phyloP scores from a whole-genome alignment of 164 flowering plant species.

The Magnolia kwangsiensis region DNA sequence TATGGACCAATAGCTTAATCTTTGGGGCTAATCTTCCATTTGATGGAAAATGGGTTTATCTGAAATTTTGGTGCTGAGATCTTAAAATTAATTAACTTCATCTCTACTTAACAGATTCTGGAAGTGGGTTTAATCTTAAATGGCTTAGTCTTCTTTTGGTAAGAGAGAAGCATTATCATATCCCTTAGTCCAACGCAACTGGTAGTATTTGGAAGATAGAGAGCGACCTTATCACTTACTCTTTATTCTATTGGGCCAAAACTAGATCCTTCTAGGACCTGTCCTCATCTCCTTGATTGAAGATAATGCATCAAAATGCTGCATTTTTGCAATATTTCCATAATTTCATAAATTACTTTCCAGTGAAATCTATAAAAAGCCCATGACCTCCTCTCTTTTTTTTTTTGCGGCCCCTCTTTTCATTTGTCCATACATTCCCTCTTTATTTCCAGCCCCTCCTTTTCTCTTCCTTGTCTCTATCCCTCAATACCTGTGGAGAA shows the following conservation, averaged over 20 bases:
- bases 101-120: not conserved
- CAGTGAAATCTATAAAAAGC: slow-evolving; percentile 17
- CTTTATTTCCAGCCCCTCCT: not conserved
- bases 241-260: slow-evolving; percentile 24
- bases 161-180: not conserved
- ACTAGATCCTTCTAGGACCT: slow-evolving; percentile 25
- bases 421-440: not conserved
- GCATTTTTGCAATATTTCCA: slow-evolving; percentile 3
- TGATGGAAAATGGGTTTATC: not conserved
- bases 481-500: not conserved
- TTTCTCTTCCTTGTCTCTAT: not conserved
- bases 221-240: slow-evolving; percentile 26
- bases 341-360: not conserved
- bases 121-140: not conserved
- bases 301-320: slow-evolving; percentile 21
- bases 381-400: slow-evolving; percentile 3
- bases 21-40: not conserved
- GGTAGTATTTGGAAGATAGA: not conserved
- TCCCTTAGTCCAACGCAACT: not conserved
- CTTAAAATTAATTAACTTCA: not conserved
- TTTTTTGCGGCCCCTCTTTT: not conserved
- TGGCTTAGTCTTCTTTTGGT: not conserved
- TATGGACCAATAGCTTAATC: not conserved
- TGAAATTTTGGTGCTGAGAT: too few species aligned
- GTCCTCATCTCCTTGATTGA: slow-evolving; percentile 28